phyloP scores from a whole-genome alignment of 176 grass and related monocot genomes.

The Phoenix roebelenii region DNA sequence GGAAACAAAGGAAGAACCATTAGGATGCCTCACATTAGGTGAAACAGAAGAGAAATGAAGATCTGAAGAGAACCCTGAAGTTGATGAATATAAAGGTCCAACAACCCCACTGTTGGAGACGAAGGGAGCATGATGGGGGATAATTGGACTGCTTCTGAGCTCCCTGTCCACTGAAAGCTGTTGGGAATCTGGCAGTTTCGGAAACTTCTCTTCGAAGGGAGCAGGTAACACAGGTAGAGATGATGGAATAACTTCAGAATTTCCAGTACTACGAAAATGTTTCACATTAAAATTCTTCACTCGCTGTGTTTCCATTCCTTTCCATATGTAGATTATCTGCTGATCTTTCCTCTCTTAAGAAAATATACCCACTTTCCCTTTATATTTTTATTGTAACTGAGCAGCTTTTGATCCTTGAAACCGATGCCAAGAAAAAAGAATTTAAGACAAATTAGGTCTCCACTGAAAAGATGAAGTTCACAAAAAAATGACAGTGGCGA shows the following conservation, averaged over 20 bases:
- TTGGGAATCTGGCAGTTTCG: constrained; percentile 27
- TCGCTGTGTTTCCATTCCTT: background rate
- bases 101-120: constrained; percentile 2
- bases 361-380: too few relatives aligned
- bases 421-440: too few relatives aligned
- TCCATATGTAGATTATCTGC: too few relatives aligned
- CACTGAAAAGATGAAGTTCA: too few relatives aligned
- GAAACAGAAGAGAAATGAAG: constrained; percentile 15
- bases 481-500: too few relatives aligned
- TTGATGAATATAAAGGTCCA: constrained; percentile 8
- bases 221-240: constrained; percentile 50
- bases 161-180: constrained; percentile 40
- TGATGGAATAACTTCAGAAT: constrained; percentile 49
- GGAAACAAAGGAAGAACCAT: constrained; percentile 13
- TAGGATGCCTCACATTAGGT: constrained; percentile 13
- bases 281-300: constrained; percentile 45
- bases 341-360: too few relatives aligned
- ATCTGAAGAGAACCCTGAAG: constrained; percentile 28
- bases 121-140: constrained; percentile 15
- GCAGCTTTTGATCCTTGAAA: too few relatives aligned
- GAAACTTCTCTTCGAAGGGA: constrained; percentile 40
- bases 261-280: constrained; percentile 23
- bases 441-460: too few relatives aligned
- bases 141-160: constrained; percentile 17
- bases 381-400: too few relatives aligned